phyloP scores from a whole-genome alignment of 306 rosid species.

The Fagus crenata region DNA sequence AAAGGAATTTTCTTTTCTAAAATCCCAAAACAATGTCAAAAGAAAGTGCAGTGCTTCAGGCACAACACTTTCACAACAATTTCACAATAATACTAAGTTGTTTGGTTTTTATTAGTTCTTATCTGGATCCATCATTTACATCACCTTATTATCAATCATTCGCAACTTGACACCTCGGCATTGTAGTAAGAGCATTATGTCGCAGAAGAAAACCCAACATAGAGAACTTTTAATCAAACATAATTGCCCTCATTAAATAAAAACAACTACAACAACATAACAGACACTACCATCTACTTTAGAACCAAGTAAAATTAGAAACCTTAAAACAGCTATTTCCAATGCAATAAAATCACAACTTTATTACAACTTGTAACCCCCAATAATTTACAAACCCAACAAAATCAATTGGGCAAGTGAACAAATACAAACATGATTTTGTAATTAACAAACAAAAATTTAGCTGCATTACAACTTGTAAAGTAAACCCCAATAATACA shows the following conservation, averaged over 20 bases:
- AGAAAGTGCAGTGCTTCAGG: not conserved
- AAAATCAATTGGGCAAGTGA: not conserved
- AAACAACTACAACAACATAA: not conserved
- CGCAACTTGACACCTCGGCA: too few relatives aligned
- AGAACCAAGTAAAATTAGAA: not conserved
- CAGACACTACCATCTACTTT: not conserved
- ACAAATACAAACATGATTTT: not conserved
- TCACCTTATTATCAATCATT: too few relatives aligned
- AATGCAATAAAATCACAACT: not conserved
- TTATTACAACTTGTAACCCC: too few relatives aligned
- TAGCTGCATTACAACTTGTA: not conserved
- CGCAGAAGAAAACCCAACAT: not conserved
- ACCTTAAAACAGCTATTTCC: not conserved
- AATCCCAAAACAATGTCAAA: not conserved
- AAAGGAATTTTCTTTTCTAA: not conserved
- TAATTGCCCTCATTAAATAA: not conserved
- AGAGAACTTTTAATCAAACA: not conserved
- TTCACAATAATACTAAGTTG: too few relatives aligned
- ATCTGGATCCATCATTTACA: too few relatives aligned
- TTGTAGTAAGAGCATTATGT: too few relatives aligned
- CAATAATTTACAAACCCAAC: not conserved
- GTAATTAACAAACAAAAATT: not conserved
- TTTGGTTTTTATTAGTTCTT: too few relatives aligned
- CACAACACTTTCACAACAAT: too few relatives aligned
- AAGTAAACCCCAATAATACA: too few relatives aligned